Evolutionary conservation across 176 grass and related monocot species (phyloP).

Genomic region (Triticum aestivum): DNA sequence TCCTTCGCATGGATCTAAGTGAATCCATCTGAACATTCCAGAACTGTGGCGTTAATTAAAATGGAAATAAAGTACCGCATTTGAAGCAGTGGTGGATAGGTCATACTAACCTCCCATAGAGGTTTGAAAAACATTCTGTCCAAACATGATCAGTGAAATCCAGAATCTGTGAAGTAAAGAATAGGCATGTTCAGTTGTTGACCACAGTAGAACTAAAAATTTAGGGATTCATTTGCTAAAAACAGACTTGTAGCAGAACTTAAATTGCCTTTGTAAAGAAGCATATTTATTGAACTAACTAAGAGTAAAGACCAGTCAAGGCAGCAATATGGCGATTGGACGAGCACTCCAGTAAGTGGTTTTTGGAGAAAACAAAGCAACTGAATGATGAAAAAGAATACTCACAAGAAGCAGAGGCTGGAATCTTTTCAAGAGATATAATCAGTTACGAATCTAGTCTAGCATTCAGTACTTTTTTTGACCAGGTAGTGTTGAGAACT

Average conservation of each 20-base stretch:
- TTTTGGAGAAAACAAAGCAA: neutral
- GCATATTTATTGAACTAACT: slow-evolving; percentile 15
- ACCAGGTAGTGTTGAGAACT: neutral
- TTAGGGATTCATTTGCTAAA: neutral
- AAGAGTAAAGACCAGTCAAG: slow-evolving; percentile 20
- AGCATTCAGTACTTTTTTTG: neutral
- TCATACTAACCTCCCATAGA: slow-evolving; percentile 71
- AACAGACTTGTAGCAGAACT: neutral
- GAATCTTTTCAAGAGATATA: neutral
- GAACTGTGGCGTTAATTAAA: slow-evolving; percentile 30
- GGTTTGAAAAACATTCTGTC: slow-evolving; percentile 87
- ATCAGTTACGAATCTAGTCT: slow-evolving; percentile 2
- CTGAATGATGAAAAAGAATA: slow-evolving; percentile 4
- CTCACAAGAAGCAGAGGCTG: neutral
- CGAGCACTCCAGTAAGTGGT: neutral
- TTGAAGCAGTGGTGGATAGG: slow-evolving; percentile 9
- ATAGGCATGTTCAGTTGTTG: slow-evolving; percentile 22
- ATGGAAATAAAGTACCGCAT: slow-evolving; percentile 20
- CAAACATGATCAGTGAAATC: slow-evolving; percentile 99
- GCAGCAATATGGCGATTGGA: neutral
- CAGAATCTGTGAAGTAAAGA: slow-evolving; percentile 61
- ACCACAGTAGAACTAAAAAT: neutral
- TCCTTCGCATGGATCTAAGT: slow-evolving; percentile 98
- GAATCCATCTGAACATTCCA: slow-evolving; percentile 90
- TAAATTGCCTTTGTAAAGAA: neutral